Conservation (phyloP, 2,329 filamentous ascomycete species). For the Scytalidium sp. region DNA sequence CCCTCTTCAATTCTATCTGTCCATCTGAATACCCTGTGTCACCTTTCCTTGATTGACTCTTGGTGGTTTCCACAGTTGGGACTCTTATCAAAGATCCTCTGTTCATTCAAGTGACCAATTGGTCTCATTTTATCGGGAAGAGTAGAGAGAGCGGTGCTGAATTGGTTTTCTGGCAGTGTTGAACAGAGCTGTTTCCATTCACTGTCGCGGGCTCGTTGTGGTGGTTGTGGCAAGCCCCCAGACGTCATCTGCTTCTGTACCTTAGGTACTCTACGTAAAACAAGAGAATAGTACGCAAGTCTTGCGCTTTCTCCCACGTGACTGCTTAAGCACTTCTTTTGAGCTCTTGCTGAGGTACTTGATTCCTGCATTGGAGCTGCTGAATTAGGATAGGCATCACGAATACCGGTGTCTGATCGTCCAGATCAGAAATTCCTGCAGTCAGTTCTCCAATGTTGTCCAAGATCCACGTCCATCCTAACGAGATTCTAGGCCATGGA, state of each 20-base stretch:
- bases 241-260: neutral
- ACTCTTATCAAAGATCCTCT: neutral
- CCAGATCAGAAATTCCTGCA: constrained; percentile 73
- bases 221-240: neutral
- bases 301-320: constrained; percentile 10
- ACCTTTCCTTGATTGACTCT: neutral
- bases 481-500: constrained; percentile 13
- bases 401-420: constrained; percentile 47
- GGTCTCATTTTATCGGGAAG: no score
- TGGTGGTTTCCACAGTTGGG: neutral
- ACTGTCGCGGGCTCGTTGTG: neutral
- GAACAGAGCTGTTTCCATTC: neutral
- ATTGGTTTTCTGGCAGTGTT: no score
- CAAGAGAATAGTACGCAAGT: neutral
- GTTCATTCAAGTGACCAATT: no score
- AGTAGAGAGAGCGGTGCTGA: no score
- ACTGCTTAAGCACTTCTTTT: constrained; percentile 20
- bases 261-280: neutral
- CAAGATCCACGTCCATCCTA: constrained; percentile 53
- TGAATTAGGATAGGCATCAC: constrained; percentile 19
- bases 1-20: neutral
- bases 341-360: constrained; percentile 15
- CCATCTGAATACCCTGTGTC: neutral
- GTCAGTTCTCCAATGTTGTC: constrained; percentile 57
- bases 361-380: constrained; percentile 22